A percentile compares a stretch with the other conserved stretches of the same genome.
phyloP scores from a whole-genome alignment of 441 rosid species.

The Populus hybrid region DNA sequence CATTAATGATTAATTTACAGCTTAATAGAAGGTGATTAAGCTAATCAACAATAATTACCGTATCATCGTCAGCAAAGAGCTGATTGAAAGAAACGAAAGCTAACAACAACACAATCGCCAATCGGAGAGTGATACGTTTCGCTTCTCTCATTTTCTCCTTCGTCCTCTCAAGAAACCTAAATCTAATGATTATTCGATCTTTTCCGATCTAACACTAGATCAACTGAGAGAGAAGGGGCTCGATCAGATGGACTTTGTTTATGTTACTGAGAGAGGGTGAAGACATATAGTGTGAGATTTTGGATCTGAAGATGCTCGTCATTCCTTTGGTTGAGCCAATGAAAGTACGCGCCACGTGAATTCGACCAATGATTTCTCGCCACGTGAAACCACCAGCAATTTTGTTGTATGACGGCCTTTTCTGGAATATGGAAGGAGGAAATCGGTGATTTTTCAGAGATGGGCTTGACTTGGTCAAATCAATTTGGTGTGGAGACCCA shows the following conservation, averaged over 20 bases:
- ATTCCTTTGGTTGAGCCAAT: constrained; percentile 54
- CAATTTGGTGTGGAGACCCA: not conserved
- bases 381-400: constrained; percentile 32
- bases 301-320: constrained; percentile 24
- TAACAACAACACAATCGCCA: constrained; percentile 38
- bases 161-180: constrained; percentile 15
- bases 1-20: not conserved
- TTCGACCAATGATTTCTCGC: constrained; percentile 23
- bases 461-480: constrained; percentile 18
- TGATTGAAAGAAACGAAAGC: constrained; percentile 44
- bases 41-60: constrained; percentile 28
- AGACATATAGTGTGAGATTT: not conserved
- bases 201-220: not conserved
- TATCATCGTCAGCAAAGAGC: constrained; percentile 46
- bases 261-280: constrained; percentile 4
- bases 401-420: not conserved
- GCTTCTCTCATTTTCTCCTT: constrained; percentile 29
- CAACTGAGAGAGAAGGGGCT: not conserved
- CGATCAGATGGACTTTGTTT: not conserved
- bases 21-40: not conserved
- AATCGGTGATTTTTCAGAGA: not conserved
- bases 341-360: constrained; percentile 40
- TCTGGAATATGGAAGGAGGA: not conserved
- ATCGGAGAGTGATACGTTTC: constrained; percentile 37
- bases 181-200: not conserved